Conservation (phyloP, 768 basidiomycete species). For the Galerina marginata region DNA sequence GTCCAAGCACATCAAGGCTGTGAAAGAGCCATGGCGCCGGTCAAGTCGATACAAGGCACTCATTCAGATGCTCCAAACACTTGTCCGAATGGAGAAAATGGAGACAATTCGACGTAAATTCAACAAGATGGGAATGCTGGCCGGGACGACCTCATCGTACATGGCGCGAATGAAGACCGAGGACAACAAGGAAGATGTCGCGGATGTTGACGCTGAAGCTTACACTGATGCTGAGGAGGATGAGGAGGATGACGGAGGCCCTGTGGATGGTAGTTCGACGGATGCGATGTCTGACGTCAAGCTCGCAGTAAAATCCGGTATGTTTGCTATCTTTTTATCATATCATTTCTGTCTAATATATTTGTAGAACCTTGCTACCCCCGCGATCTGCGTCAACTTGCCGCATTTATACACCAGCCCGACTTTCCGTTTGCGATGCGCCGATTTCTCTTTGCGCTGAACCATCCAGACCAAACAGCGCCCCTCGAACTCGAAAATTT, state of each 20-base stretch:
- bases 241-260: conserved; percentile 1
- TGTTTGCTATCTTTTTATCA: neutral
- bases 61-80: conserved; percentile 35
- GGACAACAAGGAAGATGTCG: neutral
- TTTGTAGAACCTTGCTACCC: conserved; percentile 20
- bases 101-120: neutral
- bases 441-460: conserved; percentile 19
- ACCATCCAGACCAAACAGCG: conserved; percentile 13
- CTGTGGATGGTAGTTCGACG: conserved; percentile 5
- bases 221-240: conserved; percentile 2
- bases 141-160: conserved; percentile 19
- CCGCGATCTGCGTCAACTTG: conserved; percentile 12
- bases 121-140: conserved; percentile 11
- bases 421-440: conserved; percentile 17
- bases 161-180: conserved; percentile 6
- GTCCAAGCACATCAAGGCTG: conserved; percentile 33
- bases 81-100: conserved; percentile 33
- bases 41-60: conserved; percentile 34
- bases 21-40: conserved; percentile 36
- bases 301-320: conserved; percentile 15
- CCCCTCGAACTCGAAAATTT: neutral
- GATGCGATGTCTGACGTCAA: conserved; percentile 8
- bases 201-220: too few relatives aligned
- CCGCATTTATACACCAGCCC: conserved; percentile 19
- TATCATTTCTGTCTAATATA: neutral